Evolutionary conservation across 768 basidiomycete species (phyloP), one percentile per base, ranked within the genome.

Genomic region (Suillus hirtellus): DNA sequence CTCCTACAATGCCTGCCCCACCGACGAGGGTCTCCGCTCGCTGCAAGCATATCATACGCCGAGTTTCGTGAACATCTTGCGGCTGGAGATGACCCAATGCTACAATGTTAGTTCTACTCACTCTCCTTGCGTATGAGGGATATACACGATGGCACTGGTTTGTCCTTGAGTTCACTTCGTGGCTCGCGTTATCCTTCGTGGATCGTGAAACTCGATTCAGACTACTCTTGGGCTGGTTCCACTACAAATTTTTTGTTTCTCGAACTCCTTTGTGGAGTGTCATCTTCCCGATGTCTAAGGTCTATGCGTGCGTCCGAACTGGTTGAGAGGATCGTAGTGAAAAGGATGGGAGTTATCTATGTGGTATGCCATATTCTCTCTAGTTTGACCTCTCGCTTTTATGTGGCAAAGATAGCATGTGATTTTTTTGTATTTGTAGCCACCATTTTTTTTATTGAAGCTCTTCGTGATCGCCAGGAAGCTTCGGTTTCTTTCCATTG

Each of bases 141-240:
- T 60, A 37, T 19, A 40, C 9, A 17, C 19, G 55, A 5, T 61
- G 52, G n/a, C 11, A 27, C 37, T 6, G 7, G 54, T 60, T 56
- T 37, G 50, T 50, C 62, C 55, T 63, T 60, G 46, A 65, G 63
- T 65, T 65, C 64, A 60, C 64, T 63, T 65, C 64, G 64, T 65
- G 64, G 64, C 63, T 65, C 63, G 46, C 63, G 54, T 35, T 35
- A 15, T 59, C 56, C 38, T 64, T 55, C 17, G 35, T 46, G 62
- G 61, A 54, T 24, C 42, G 65, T 19, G 65, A 64, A 66, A 66
- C 63, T 64, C 63, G 60, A 64, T 64, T 64, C 65, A 66, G 65
- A 66, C 63, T 64, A 64, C 59, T 66, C 63, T 66, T 46, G 59
- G 50, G 17, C 65, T 64, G 65, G 58, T 60, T 58, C 62, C 31